Base-by-base conservation (phyloP, 2,329 filamentous ascomycete genomes). In the Camptophora hylomeconis region DNA sequence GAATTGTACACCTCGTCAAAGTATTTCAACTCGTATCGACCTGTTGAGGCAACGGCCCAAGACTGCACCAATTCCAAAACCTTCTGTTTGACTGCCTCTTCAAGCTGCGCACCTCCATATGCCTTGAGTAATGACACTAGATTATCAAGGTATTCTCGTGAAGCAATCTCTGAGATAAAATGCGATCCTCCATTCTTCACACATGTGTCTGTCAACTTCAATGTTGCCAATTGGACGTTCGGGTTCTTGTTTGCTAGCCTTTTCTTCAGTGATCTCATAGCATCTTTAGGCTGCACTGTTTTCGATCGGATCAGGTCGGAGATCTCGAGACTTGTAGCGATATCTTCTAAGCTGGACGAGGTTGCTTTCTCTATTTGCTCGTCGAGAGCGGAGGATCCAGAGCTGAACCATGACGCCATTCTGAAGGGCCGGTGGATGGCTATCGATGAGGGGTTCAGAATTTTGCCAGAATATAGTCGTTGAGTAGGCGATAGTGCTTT, bases 141-240 rank as follows among this genome's bases (percentile, higher is more conserved):
- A 51, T 94, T 94, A 58, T 98, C 89, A 80, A 98, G 92, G 50
- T 95, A 98, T 60, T 98, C 89, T 40, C 86, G 75, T 11, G 87
- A 94, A 21, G 89, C 87, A 45, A 98, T 89, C 60, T 98, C 89
- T 42, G 76, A 69, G 27, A 98, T 75, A 56, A 98, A 98, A 57
- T 98, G 89, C 20, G 79, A 72, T 44, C 89, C 89, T 35, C 89
- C 89, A 63, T 98, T 98, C 63, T 98, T 98, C 37, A 95, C 84
- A 52, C 89, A 98, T 1, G 89, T 95, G 60, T 98, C 89, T 41
- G 86, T 93, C 47, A 98, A 83, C 56, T 89, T 92, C 31, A 98
- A 61, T n/a, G 89, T 80, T 45, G 86, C 89, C 19, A 98, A 66
- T 61, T 98, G 89, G 19, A 89, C 77, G 54, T 98, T 98, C 19